phyloP scores from a whole-genome alignment of 148 eudicot genomes.

The Vaccinium darrowii region DNA sequence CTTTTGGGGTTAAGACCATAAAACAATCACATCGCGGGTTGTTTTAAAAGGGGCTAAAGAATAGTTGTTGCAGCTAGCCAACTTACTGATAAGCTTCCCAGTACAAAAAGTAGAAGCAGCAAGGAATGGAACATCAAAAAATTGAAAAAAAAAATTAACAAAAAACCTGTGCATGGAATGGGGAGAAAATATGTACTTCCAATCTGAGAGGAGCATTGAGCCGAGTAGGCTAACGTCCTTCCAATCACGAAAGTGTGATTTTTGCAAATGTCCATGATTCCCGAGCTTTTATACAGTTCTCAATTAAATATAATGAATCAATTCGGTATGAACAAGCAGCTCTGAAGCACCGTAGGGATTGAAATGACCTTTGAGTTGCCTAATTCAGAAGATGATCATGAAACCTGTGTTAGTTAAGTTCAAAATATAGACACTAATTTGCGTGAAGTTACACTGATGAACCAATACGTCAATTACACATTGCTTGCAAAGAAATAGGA shows the following conservation, averaged over 20 bases:
- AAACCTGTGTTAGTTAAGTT: neutral
- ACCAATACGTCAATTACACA: neutral
- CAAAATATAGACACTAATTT: neutral
- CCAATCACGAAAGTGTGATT: neutral
- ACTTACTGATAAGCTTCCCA: too few species aligned
- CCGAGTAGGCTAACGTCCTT: neutral
- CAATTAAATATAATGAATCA: neutral
- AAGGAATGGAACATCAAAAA: neutral
- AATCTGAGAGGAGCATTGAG: slow-evolving; percentile 3
- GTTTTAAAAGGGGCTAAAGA: neutral
- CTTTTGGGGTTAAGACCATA: too few species aligned
- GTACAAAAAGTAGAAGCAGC: neutral
- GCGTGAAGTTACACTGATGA: neutral
- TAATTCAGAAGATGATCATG: neutral
- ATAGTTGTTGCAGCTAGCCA: neutral
- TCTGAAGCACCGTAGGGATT: neutral
- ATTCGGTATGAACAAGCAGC: neutral
- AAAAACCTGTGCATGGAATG: neutral
- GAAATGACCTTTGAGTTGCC: neutral
- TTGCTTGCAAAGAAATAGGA: neutral
- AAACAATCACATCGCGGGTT: neutral
- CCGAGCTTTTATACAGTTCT: neutral
- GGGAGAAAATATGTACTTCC: neutral
- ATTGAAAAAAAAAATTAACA: neutral
- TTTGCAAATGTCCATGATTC: neutral